Evolutionary conservation across 306 rosid species (phyloP).

Genomic region (Cercis canadensis): DNA sequence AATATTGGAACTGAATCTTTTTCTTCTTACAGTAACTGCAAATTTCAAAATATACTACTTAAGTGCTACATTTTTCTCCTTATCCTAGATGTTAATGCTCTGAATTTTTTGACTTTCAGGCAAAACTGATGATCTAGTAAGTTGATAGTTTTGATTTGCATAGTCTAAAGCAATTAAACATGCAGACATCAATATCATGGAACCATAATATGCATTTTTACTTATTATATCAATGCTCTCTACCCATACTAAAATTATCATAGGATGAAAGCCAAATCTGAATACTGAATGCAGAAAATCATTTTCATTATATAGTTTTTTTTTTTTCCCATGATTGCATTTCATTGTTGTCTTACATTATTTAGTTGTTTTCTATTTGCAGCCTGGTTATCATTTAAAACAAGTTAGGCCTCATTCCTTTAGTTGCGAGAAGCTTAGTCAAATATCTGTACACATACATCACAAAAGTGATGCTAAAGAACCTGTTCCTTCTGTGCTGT

Average conservation of each 20-base stretch:
- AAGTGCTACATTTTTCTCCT: conserved; percentile 32
- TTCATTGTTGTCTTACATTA: conserved; percentile 29
- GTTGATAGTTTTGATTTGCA: conserved; percentile 27
- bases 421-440: conserved; percentile 96
- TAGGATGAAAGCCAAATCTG: conserved; percentile 12
- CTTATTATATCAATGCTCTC: conserved; percentile 13
- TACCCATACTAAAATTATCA: conserved; percentile 10
- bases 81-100: conserved; percentile 17
- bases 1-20: too few species aligned
- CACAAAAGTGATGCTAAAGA: conserved; percentile 70
- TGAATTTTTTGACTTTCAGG: neutral
- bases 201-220: conserved; percentile 19
- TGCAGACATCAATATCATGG: neutral
- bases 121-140: neutral
- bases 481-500: conserved; percentile 83
- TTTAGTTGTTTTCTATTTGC: conserved; percentile 47
- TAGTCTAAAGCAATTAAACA: conserved; percentile 21
- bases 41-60: conserved; percentile 9
- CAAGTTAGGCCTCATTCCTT: conserved; percentile 78
- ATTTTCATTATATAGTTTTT: conserved; percentile 4
- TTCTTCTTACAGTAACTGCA: conserved; percentile 17
- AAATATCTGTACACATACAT: conserved; percentile 75
- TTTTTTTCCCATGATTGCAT: too few species aligned
- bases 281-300: conserved; percentile 14
- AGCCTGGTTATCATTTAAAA: conserved; percentile 91